These are phyloP conservation scores for Fonsecaea monophora DNA, from an alignment of 2,329 filamentous ascomycete genomes.

Conservation along the genomic window DNA sequence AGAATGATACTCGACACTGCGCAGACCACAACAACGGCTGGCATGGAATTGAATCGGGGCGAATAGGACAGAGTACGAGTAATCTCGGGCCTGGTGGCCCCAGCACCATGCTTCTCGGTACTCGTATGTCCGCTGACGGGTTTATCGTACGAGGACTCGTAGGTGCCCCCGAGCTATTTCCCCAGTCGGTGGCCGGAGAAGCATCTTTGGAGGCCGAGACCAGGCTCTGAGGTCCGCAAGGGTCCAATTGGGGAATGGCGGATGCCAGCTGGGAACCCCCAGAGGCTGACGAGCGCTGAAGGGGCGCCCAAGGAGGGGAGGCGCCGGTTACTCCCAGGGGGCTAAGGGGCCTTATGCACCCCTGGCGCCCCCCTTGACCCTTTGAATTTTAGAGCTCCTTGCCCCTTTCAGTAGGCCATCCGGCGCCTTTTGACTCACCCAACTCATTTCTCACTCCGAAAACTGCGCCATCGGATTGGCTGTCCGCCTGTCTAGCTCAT, in stretches of 20 bases:
- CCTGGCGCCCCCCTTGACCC: neutral
- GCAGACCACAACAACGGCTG: neutral
- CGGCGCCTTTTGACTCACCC: neutral
- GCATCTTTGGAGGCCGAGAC: conserved; percentile 13
- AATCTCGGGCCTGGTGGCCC: neutral
- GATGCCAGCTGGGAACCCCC: conserved; percentile 13
- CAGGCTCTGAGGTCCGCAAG: neutral
- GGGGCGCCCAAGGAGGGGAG: neutral
- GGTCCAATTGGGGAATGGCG: conserved; percentile 7
- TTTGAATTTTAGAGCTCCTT: conserved; percentile 1
- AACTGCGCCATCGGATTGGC: conserved; percentile 15
- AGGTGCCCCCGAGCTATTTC: neutral
- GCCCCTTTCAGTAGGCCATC: conserved; percentile 11
- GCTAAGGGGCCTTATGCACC: conserved; percentile 9
- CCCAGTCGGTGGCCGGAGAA: neutral
- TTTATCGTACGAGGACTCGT: neutral
- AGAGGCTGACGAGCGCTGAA: neutral
- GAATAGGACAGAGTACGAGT: neutral
- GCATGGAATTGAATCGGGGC: neutral
- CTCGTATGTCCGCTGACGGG: conserved; percentile 6
- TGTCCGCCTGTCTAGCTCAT: neutral
- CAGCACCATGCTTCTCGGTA: no score
- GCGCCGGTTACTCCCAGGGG: neutral
- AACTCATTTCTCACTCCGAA: conserved; percentile 12
- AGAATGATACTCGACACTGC: neutral